Evolutionary conservation across 805 yeast species (phyloP).

Genomic region (Nakazawaea anatomiae): DNA sequence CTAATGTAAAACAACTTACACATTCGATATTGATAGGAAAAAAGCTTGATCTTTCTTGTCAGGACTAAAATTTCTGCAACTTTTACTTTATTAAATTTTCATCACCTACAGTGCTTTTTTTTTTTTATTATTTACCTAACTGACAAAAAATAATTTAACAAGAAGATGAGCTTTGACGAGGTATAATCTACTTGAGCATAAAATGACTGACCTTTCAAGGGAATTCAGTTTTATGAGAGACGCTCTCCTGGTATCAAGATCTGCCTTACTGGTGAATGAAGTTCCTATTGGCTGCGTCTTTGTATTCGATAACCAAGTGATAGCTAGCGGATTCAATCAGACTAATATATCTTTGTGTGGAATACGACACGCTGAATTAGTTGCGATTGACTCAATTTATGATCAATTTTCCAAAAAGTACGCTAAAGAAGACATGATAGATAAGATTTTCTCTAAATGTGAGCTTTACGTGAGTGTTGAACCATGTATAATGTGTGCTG

Average conservation of each 20-base stretch:
- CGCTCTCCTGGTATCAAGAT: slow-evolving; percentile 52
- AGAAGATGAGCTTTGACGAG: neutral
- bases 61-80: neutral
- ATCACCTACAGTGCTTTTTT: neutral
- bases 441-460: slow-evolving; percentile 42
- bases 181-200: too few relatives aligned
- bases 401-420: slow-evolving; percentile 21
- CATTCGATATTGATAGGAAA: too few relatives aligned
- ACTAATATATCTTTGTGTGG: slow-evolving; percentile 85
- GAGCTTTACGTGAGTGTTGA: slow-evolving; percentile 91
- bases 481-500: slow-evolving; percentile 98
- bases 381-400: slow-evolving; percentile 59
- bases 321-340: slow-evolving; percentile 78
- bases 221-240: slow-evolving; percentile 39
- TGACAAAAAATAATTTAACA: neutral
- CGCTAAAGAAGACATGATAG: slow-evolving; percentile 13
- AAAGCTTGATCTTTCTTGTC: too few relatives aligned
- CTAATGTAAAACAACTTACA: too few relatives aligned
- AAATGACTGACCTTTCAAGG: slow-evolving; percentile 3
- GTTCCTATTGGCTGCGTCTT: slow-evolving; percentile 85
- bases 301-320: slow-evolving; percentile 44
- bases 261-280: slow-evolving; percentile 62
- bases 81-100: neutral
- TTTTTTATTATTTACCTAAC: neutral
- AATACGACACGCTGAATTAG: slow-evolving; percentile 87